These are phyloP conservation scores for Vaccinium vitisidaea DNA, from an alignment of 148 eudicot genomes.

Conservation along the genomic window DNA sequence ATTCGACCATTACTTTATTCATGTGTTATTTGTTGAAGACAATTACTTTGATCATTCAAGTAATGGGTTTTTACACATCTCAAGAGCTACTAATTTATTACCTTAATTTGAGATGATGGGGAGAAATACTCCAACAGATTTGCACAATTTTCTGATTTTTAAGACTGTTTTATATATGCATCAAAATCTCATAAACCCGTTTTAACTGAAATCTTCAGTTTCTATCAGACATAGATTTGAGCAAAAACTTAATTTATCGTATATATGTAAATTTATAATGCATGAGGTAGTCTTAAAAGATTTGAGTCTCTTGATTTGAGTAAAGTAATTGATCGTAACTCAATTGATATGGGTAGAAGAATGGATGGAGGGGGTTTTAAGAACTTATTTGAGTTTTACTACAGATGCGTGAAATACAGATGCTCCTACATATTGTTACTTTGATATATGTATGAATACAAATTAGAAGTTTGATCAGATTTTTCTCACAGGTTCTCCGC, in stretches of 20 bases:
- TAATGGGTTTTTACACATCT: no score
- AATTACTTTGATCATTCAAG: not conserved
- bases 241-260: not conserved
- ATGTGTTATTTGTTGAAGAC: not conserved
- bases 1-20: not conserved
- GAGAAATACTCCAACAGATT: not conserved
- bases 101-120: not conserved
- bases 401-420: not conserved
- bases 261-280: not conserved
- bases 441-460: not conserved
- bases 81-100: not conserved
- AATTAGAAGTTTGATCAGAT: not conserved
- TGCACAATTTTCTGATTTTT: not conserved
- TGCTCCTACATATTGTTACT: not conserved
- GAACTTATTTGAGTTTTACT: not conserved
- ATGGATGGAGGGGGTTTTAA: not conserved
- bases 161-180: not conserved
- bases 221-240: not conserved
- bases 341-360: not conserved
- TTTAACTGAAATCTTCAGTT: not conserved
- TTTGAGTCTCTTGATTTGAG: not conserved
- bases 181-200: not conserved
- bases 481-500: constrained; percentile 27
- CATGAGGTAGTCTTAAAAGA: not conserved
- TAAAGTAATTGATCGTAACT: not conserved